Evolutionary conservation across 345 rosid genomes (phyloP), one percentile per base, ranked within the genome.

Genomic region (Euphorbia pulcherrima): DNA sequence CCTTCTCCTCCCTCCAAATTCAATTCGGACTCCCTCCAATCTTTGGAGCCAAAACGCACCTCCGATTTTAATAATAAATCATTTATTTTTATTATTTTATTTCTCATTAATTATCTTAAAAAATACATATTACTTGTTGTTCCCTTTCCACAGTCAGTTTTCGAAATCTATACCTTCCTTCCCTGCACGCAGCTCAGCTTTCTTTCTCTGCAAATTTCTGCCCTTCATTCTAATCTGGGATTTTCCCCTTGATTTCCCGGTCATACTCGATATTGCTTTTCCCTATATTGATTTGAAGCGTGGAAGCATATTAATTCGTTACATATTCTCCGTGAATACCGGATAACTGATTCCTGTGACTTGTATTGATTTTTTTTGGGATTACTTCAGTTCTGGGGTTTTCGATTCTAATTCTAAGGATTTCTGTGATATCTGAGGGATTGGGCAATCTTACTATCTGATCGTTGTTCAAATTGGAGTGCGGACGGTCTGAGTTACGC

Each of bases 31-130:
- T 16, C 37, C 21, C 23, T 62, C 55, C 29, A 39, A 51, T 51
- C 27, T 51, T 66, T 50, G 67, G 71, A 52, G 76, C 76, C 76
- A 60, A 72, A 66, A 51, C 23, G 27, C 40, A 48, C 59, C 35
- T 20, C 37, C 37, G 37, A 2, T 13, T 8, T 11, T 23, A 3
- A n/a, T 20, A 8, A 21, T 20, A 20, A 9, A 29, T 37, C 1
- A n/a, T 33, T 60, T 39, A 4, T 39, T 39, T 39, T 39, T 26
- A 1, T 58, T 58, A 8, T 30, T 14, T 13, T 58, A 58, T 26
- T 58, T 58, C 37, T 5, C 23, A 9, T 53, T 21, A 33, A 33
- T 58, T 6, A 44, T 44, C 8, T n/a, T 29, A 12, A 16, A 11
- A 14, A 56, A 8, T 5, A 27, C 26, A 23, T 12, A 8, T 24